A percentile compares a stretch with the other conserved stretches of the same genome.
These are phyloP conservation scores for Aeminium ludgeri DNA, from an alignment of 495 filamentous ascomycete genomes.

Conservation along the genomic window DNA sequence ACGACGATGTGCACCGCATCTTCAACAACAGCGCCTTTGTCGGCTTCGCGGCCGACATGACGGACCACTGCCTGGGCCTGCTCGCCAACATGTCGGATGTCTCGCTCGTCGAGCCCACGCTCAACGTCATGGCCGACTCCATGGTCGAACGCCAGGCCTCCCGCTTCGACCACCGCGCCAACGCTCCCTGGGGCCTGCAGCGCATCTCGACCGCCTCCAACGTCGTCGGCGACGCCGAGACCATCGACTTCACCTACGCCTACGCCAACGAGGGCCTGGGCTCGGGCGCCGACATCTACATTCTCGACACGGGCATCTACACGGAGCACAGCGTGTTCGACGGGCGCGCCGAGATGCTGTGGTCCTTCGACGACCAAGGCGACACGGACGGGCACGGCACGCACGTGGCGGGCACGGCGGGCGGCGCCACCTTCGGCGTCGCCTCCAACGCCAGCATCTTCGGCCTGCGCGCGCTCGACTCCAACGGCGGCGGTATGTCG, in stretches of 20 bases:
- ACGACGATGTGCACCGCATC: conserved; percentile 14
- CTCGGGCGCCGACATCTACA: conserved; percentile 33
- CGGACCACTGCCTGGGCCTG: conserved; percentile 21
- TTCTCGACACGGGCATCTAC: conserved; percentile 35
- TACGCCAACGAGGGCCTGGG: conserved; percentile 26
- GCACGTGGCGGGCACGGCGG: conserved; percentile 28
- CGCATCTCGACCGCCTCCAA: conserved; percentile 26
- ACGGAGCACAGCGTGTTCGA: conserved; percentile 29
- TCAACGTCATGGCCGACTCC: conserved; percentile 7
- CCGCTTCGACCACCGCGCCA: conserved; percentile 14
- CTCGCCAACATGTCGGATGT: conserved; percentile 27
- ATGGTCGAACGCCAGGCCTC: conserved; percentile 1
- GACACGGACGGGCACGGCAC: conserved; percentile 34
- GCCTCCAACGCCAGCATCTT: conserved; percentile 27
- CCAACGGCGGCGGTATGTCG: conserved; percentile 21
- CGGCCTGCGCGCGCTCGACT: conserved; percentile 27
- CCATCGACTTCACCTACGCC: conserved; percentile 27
- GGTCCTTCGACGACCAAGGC: conserved; percentile 20
- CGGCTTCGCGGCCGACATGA: conserved; percentile 28
- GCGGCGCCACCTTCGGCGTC: conserved; percentile 23
- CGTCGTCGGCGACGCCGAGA: conserved; percentile 15
- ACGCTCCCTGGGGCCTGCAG: conserved; percentile 34
- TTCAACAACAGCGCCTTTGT: conserved; percentile 32
- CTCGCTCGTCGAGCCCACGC: conserved; percentile 23
- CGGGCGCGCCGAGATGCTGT: conserved; percentile 28